phyloP scores from a whole-genome alignment of 257 asterid genomes.

The Capsicum rhomboideum region DNA sequence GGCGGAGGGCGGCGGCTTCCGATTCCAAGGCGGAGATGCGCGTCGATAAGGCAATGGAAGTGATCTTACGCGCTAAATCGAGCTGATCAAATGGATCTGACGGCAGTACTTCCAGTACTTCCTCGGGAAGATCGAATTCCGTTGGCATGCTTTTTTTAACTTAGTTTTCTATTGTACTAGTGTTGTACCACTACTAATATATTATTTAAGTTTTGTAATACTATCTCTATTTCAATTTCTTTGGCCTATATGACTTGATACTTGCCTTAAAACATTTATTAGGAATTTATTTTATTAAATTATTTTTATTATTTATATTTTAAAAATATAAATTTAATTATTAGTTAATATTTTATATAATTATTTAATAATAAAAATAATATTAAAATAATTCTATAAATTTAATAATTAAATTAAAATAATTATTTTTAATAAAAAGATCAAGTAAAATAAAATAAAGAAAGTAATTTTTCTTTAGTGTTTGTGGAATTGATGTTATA shows the following conservation, averaged over 20 bases:
- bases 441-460: no score
- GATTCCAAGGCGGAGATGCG: slow-evolving; percentile 82
- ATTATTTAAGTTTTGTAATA: not conserved
- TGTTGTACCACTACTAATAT: not conserved
- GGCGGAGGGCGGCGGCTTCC: slow-evolving; percentile 57
- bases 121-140: slow-evolving; percentile 84
- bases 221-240: no score
- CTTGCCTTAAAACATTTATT: no score
- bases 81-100: slow-evolving; percentile 92
- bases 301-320: no score
- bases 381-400: no score
- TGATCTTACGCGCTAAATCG: slow-evolving; percentile 82
- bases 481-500: not conserved
- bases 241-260: no score
- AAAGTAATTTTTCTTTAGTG: not conserved
- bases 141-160: slow-evolving; percentile 39
- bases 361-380: no score
- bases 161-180: not conserved
- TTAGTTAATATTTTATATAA: no score
- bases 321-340: no score
- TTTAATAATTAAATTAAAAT: no score
- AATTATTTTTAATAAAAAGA: no score
- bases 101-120: slow-evolving; percentile 58
- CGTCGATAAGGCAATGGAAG: slow-evolving; percentile 88
- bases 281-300: no score